These are phyloP conservation scores for Phytophthora pinifolia DNA, from an alignment of 352 stramenopile genomes.

Conservation along the genomic window DNA sequence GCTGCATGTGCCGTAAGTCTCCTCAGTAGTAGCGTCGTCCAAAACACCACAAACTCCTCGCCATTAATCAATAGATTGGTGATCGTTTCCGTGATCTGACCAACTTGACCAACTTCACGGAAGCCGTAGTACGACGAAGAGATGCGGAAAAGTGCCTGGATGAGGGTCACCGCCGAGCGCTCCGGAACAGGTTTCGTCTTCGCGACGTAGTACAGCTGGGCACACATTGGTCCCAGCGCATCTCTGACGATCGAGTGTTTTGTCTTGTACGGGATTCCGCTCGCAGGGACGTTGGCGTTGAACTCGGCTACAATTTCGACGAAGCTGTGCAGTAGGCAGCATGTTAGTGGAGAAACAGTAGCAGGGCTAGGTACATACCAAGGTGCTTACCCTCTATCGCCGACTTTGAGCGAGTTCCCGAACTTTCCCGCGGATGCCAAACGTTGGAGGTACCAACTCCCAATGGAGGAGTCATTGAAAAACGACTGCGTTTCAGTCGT, in stretches of 20 bases:
- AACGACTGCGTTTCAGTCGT: conserved; percentile 67
- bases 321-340: conserved; percentile 43
- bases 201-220: conserved; percentile 77
- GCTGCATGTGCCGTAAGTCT: conserved; percentile 56
- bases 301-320: conserved; percentile 87
- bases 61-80: conserved; percentile 73
- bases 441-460: conserved; percentile 75
- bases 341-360: conserved; percentile 4
- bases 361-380: not conserved
- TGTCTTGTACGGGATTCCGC: conserved; percentile 82
- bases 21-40: conserved; percentile 73
- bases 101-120: conserved; percentile 74
- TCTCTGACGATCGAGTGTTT: conserved; percentile 79
- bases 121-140: conserved; percentile 87
- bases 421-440: conserved; percentile 73
- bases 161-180: conserved; percentile 62
- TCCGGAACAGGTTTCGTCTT: conserved; percentile 68
- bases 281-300: conserved; percentile 88
- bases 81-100: conserved; percentile 78
- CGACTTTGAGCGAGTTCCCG: conserved; percentile 46
- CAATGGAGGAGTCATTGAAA: conserved; percentile 81
- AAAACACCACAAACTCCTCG: conserved; percentile 89
- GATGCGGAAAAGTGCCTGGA: conserved; percentile 87
- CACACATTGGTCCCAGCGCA: conserved; percentile 74
- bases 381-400: conserved; percentile 62